phyloP scores from a whole-genome alignment of 2,329 filamentous ascomycete genomes.

The Celoporthe dispersa region DNA sequence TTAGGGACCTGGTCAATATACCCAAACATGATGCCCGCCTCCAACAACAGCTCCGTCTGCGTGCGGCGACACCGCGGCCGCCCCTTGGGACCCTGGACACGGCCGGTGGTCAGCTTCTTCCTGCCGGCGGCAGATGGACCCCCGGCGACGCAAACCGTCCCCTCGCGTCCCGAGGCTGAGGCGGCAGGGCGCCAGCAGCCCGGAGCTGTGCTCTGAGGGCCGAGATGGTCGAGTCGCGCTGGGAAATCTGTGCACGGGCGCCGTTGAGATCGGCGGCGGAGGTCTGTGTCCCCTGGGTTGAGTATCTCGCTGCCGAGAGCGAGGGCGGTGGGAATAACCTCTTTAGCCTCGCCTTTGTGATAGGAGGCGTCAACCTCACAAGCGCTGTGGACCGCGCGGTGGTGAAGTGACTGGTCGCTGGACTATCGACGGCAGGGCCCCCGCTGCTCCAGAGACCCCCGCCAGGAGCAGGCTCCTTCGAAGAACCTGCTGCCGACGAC shows the following conservation, averaged over 20 bases:
- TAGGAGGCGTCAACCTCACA: not conserved
- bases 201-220: not conserved
- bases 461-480: not conserved
- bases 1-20: constrained; percentile 20
- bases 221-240: not conserved
- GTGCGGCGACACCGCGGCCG: constrained; percentile 5
- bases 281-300: not conserved
- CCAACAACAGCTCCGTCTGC: constrained; percentile 17
- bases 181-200: not conserved
- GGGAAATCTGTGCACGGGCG: not conserved
- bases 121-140: not conserved
- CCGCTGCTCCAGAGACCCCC: not conserved
- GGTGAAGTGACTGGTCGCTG: not conserved
- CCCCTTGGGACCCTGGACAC: not conserved
- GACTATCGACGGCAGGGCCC: not conserved
- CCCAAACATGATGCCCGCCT: constrained; percentile 13
- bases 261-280: not conserved
- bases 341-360: not conserved
- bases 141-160: not conserved
- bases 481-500: not conserved
- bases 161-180: not conserved
- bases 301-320: not conserved
- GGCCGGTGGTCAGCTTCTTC: too few relatives aligned
- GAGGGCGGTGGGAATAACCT: not conserved
- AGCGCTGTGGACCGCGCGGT: not conserved